Evolutionary conservation across 441 rosid genomes (phyloP).

Genomic region (Iberis amara): DNA sequence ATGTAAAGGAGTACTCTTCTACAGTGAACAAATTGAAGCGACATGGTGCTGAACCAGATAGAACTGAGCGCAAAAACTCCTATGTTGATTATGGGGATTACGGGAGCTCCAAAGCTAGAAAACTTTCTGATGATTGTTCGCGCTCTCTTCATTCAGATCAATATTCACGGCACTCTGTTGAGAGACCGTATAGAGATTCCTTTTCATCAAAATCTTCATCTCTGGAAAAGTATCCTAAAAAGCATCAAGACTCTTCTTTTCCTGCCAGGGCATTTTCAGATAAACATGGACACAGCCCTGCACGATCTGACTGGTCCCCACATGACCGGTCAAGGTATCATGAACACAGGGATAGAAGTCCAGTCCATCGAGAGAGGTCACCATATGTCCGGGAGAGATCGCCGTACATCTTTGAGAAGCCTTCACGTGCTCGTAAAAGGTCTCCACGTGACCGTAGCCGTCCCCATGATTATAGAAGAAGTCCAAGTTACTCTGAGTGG

Average conservation of each 20-base stretch:
- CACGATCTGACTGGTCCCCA: constrained; percentile 67
- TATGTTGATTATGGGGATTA: constrained; percentile 54
- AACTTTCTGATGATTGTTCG: constrained; percentile 59
- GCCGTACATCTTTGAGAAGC: constrained; percentile 42
- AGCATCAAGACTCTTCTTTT: constrained; percentile 65
- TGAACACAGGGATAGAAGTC: constrained; percentile 71
- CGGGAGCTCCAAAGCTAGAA: constrained; percentile 66
- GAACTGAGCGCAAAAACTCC: constrained; percentile 59
- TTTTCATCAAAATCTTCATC: constrained; percentile 57
- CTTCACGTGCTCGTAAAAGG: constrained; percentile 50
- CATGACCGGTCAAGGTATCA: constrained; percentile 59
- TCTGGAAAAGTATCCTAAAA: constrained; percentile 62
- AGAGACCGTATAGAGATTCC: constrained; percentile 57
- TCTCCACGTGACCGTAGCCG: constrained; percentile 74
- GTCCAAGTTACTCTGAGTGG: constrained; percentile 69
- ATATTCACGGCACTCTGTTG: constrained; percentile 62
- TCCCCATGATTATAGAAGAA: constrained; percentile 67
- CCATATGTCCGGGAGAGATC: constrained; percentile 49
- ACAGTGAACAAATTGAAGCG: constrained; percentile 71
- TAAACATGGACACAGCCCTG: constrained; percentile 78
- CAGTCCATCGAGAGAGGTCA: constrained; percentile 59
- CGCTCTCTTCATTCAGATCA: constrained; percentile 57
- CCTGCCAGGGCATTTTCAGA: constrained; percentile 69
- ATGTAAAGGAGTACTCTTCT: constrained; percentile 56
- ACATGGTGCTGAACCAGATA: constrained; percentile 62